Evolutionary conservation across 164 flowering plant species (phyloP).

Genomic region (Vitis riparia): DNA sequence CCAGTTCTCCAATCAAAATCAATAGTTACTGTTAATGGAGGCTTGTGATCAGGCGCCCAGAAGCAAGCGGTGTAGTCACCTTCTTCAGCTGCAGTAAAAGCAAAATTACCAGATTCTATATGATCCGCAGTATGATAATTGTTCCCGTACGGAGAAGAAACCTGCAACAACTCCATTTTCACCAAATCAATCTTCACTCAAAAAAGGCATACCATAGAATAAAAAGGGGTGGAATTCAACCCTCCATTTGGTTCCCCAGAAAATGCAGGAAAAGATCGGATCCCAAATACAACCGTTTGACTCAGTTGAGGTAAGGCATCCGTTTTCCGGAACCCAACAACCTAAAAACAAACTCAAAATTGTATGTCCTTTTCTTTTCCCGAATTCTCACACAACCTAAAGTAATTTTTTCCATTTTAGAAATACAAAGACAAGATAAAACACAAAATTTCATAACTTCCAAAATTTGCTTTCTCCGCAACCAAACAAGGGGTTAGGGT

Average conservation of each 20-base stretch:
- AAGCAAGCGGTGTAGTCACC: constrained; percentile 77
- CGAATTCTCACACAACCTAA: too few relatives aligned
- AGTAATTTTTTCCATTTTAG: not conserved
- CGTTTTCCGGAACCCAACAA: too few relatives aligned
- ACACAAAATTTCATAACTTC: not conserved
- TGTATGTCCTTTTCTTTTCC: too few relatives aligned
- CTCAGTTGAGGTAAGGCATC: too few relatives aligned
- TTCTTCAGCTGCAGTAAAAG: constrained; percentile 66
- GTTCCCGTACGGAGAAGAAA: constrained; percentile 65
- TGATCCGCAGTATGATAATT: constrained; percentile 50
- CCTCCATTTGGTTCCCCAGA: too few relatives aligned
- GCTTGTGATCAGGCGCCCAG: constrained; percentile 51
- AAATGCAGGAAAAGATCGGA: too few relatives aligned
- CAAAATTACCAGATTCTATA: constrained; percentile 63
- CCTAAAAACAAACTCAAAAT: too few relatives aligned
- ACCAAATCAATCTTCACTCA: not conserved
- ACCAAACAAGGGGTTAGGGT: too few relatives aligned
- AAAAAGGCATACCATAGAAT: too few relatives aligned
- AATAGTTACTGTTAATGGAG: constrained; percentile 32
- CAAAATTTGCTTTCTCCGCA: too few relatives aligned
- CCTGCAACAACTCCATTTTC: constrained; percentile 34
- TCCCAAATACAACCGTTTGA: too few relatives aligned
- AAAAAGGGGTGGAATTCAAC: too few relatives aligned
- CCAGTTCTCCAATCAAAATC: constrained; percentile 88
- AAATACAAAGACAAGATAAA: not conserved